These are phyloP conservation scores for Aspergillus eucalypticola DNA, from an alignment of 2,329 filamentous ascomycete genomes.

Conservation along the genomic window DNA sequence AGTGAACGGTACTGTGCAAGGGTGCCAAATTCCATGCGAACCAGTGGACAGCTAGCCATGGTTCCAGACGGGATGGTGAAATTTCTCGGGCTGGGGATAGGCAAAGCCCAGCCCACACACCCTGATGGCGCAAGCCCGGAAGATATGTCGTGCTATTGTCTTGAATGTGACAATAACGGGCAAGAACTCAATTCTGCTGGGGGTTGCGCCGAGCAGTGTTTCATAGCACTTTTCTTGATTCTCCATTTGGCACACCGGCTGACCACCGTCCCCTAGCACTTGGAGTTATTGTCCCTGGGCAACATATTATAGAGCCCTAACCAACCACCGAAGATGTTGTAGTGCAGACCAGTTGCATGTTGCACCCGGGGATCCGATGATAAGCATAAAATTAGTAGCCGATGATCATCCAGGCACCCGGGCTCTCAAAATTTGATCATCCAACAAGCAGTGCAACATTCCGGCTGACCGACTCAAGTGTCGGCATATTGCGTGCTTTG, in stretches of 20 bases:
- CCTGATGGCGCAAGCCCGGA: slow-evolving; percentile 4
- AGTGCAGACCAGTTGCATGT: background rate
- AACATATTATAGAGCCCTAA: background rate
- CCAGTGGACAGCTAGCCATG: background rate
- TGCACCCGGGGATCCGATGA: background rate
- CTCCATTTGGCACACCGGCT: background rate
- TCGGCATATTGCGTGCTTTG: slow-evolving; percentile 26
- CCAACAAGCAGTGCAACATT: slow-evolving; percentile 1
- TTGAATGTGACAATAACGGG: background rate
- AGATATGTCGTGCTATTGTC: background rate
- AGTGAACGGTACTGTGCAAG: background rate
- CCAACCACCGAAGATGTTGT: background rate
- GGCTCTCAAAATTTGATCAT: background rate
- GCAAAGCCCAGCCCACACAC: background rate
- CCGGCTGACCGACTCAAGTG: slow-evolving; percentile 1
- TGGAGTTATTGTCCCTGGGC: background rate
- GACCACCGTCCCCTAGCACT: background rate
- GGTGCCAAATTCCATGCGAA: background rate
- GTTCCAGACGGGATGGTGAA: slow-evolving; percentile 6
- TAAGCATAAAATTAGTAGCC: slow-evolving; percentile 8
- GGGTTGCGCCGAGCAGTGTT: background rate
- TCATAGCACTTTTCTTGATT: background rate
- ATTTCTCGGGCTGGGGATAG: background rate
- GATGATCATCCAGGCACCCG: slow-evolving; percentile 1
- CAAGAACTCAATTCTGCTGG: background rate